Evolutionary conservation across 2,329 filamentous ascomycete genomes (phyloP), one percentile per base, ranked within the genome.

Genomic region (Arthrobotrys sphaeroides): DNA sequence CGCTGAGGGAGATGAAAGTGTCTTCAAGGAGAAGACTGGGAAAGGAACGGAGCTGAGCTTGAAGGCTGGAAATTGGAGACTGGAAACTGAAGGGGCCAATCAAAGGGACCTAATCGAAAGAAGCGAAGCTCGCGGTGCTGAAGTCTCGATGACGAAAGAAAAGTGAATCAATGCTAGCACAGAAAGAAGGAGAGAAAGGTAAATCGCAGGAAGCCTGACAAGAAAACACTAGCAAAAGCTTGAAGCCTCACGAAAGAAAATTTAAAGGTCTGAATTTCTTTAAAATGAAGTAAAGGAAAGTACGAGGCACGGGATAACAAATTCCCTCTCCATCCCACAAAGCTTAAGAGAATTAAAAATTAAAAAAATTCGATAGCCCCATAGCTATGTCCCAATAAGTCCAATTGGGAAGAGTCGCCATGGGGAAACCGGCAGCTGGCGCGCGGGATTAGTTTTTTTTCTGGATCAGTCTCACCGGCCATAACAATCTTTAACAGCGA

Each of bases 251-350:
- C 16, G 13, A 6, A 13, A 22, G 16, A 65, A 66, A 45, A 43
- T 55, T 33, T 13, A 33, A n/a, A 55, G 13, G 22, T n/a, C n/a
- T n/a, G n/a, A n/a, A n/a, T n/a, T n/a, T n/a, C n/a, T n/a, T n/a
- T 22, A 6, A 40, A 55, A 68, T 57, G 20, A 66, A 24, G 22
- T 20, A 40, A 47, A 16, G 12, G 45, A 24, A 20, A 26, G 6
- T 33, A 22, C 70, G 64, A 67, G 59, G 45, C 62, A 53, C 18
- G 24, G 42, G 31, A 62, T 68, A 61, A 73, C 69, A 66, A 73
- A 67, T 67, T 73, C 47, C 53, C 28, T 53, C 43, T 70, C 38
- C 31, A 51, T 24, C 16, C 26, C 45, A 68, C 18, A 31, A 26
- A 26, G 28, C n/a, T 40, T n/a, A n/a, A 28, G 18, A 49, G 16